These are phyloP conservation scores for Lactarius tabidus DNA, from an alignment of 768 basidiomycete species.

Conservation along the genomic window DNA sequence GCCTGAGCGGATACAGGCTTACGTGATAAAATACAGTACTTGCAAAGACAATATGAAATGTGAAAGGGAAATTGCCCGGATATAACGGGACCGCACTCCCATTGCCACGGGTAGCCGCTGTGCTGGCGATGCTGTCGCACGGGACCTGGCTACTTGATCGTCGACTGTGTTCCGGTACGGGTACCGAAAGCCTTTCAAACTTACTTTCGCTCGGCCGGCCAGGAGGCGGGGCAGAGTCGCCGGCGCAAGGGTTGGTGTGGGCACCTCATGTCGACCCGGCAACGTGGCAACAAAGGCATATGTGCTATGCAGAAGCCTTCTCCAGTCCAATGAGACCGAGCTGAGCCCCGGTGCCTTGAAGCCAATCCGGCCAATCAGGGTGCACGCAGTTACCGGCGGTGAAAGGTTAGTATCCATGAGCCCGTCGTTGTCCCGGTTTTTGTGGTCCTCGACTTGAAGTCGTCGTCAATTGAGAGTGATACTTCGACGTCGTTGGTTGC, in stretches of 20 bases:
- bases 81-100: neutral
- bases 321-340: too few species aligned
- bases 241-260: neutral
- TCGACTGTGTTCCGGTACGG: constrained; percentile 1
- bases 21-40: neutral
- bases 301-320: neutral
- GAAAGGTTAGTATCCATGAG: too few species aligned
- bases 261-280: neutral
- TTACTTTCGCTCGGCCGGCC: neutral
- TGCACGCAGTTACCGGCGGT: too few species aligned
- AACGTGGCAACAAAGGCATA: too few species aligned
- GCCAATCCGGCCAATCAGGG: too few species aligned
- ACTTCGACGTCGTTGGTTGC: too few species aligned
- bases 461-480: too few species aligned
- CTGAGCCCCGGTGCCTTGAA: too few species aligned
- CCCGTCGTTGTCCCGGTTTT: too few species aligned
- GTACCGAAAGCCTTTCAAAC: constrained; percentile 10
- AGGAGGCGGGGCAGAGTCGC: constrained; percentile 3
- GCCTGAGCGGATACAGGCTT: too few species aligned
- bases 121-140: neutral
- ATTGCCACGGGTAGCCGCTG: neutral
- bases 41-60: neutral
- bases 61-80: neutral
- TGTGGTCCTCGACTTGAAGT: too few species aligned
- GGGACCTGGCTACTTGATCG: neutral